Evolutionary conservation across 257 asterid species (phyloP).

Genomic region (Solanum etuberosum): DNA sequence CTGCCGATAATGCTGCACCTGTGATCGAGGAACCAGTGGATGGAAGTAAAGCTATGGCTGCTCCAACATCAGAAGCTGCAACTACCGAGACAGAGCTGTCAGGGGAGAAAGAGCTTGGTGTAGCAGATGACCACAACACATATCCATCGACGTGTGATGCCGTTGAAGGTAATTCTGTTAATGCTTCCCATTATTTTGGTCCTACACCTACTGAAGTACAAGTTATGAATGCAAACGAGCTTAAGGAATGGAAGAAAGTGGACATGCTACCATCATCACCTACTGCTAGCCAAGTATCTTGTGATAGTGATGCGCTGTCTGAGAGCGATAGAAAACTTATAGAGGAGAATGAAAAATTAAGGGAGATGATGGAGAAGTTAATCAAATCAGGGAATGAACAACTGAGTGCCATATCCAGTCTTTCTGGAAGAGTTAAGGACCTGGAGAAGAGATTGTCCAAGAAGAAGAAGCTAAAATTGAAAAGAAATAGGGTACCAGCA

Average conservation of each 20-base stretch:
- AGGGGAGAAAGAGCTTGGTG: not conserved
- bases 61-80: not conserved
- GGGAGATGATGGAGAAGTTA: slow-evolving; percentile 48
- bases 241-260: not conserved
- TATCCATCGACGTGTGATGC: not conserved
- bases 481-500: not conserved
- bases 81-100: not conserved
- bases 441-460: slow-evolving; percentile 45
- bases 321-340: slow-evolving; percentile 25
- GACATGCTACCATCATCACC: not conserved
- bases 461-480: slow-evolving; percentile 43
- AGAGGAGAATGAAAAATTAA: slow-evolving; percentile 53
- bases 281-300: not conserved
- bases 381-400: slow-evolving; percentile 49
- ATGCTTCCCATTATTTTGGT: not conserved
- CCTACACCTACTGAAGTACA: not conserved
- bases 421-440: slow-evolving; percentile 44
- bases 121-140: not conserved
- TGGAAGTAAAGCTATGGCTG: not conserved
- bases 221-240: not conserved
- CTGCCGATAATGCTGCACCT: not conserved
- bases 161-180: not conserved
- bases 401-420: slow-evolving; percentile 36
- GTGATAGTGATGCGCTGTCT: not conserved
- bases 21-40: not conserved